These are phyloP conservation scores for Vaccinium corymbosum DNA, from an alignment of 148 eudicot genomes.

Conservation along the genomic window DNA sequence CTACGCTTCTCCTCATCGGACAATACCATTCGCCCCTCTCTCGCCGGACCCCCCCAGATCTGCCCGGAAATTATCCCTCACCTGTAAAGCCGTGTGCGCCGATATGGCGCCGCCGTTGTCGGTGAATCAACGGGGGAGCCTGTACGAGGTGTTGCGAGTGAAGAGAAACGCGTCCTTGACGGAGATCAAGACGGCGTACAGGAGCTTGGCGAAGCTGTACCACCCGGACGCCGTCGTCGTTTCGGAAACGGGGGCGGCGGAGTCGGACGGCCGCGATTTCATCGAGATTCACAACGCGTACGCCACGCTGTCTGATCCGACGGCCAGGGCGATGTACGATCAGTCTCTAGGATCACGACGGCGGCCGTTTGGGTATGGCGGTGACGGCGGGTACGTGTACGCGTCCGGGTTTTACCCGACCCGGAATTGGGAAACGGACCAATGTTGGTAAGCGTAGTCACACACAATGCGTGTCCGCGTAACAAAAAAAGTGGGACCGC, in stretches of 20 bases:
- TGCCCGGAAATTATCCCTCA: neutral
- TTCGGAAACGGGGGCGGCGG: slow-evolving; percentile 12
- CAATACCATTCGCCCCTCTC: neutral
- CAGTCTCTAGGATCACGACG: slow-evolving; percentile 17
- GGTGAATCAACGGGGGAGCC: slow-evolving; percentile 29
- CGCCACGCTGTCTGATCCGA: slow-evolving; percentile 67
- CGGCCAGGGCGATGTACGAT: slow-evolving; percentile 42
- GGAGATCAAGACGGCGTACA: slow-evolving; percentile 64
- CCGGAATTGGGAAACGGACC: slow-evolving; percentile 72
- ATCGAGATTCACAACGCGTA: slow-evolving; percentile 65
- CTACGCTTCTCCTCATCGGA: neutral
- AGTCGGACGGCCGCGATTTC: slow-evolving; percentile 44
- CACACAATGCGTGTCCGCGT: too few species aligned
- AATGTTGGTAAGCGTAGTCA: slow-evolving; percentile 48
- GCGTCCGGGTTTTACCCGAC: slow-evolving; percentile 34
- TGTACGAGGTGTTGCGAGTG: slow-evolving; percentile 56
- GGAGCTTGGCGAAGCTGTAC: slow-evolving; percentile 54
- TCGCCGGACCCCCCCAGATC: neutral
- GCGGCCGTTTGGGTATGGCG: slow-evolving; percentile 12
- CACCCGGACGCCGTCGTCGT: slow-evolving; percentile 45
- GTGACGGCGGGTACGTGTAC: neutral
- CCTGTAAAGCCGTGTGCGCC: slow-evolving; percentile 16
- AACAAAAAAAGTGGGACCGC: too few species aligned
- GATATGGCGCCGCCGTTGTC: slow-evolving; percentile 7
- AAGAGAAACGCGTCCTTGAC: slow-evolving; percentile 37